Percentiles rank a stretch among this genome's conserved stretches.
These are phyloP conservation scores for Penicillium sp. DNA, from an alignment of 2,329 filamentous ascomycete genomes.

Conservation along the genomic window DNA sequence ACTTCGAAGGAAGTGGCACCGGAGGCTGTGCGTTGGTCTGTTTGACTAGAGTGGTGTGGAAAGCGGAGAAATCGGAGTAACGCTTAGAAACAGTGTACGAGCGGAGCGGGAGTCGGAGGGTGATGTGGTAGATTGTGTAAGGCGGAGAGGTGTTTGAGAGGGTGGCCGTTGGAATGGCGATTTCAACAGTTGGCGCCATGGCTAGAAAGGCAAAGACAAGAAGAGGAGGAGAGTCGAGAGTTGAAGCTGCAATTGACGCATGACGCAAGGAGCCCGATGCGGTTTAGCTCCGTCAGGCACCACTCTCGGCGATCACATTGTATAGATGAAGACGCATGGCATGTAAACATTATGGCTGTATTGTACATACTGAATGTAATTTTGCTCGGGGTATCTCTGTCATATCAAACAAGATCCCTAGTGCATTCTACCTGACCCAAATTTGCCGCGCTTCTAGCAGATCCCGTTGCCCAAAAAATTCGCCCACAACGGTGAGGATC, in stretches of 20 bases:
- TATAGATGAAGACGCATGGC: neutral
- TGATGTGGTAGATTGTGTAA: conserved; percentile 59
- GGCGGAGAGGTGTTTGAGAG: conserved; percentile 48
- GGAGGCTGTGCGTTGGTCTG: conserved; percentile 53
- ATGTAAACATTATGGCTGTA: neutral
- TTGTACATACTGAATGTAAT: neutral
- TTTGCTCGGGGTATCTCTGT: conserved; percentile 5
- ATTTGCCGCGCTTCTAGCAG: conserved; percentile 67
- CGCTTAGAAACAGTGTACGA: conserved; percentile 58
- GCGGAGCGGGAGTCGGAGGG: conserved; percentile 57
- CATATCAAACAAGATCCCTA: neutral
- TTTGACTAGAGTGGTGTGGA: conserved; percentile 50
- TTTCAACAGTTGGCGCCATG: conserved; percentile 45
- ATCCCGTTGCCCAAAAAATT: conserved; percentile 85
- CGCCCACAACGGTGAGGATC: conserved; percentile 82
- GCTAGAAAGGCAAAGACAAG: conserved; percentile 1
- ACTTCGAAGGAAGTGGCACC: conserved; percentile 53
- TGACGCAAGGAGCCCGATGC: conserved; percentile 17
- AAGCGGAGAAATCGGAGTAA: conserved; percentile 59
- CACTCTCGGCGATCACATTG: neutral
- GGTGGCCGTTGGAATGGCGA: conserved; percentile 49
- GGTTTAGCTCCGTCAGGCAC: conserved; percentile 10
- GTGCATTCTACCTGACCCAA: conserved; percentile 34
- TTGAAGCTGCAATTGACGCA: conserved; percentile 6
- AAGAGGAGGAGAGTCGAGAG: neutral